phyloP scores from a whole-genome alignment of 495 filamentous ascomycete genomes.

The Peziza echinospora region DNA sequence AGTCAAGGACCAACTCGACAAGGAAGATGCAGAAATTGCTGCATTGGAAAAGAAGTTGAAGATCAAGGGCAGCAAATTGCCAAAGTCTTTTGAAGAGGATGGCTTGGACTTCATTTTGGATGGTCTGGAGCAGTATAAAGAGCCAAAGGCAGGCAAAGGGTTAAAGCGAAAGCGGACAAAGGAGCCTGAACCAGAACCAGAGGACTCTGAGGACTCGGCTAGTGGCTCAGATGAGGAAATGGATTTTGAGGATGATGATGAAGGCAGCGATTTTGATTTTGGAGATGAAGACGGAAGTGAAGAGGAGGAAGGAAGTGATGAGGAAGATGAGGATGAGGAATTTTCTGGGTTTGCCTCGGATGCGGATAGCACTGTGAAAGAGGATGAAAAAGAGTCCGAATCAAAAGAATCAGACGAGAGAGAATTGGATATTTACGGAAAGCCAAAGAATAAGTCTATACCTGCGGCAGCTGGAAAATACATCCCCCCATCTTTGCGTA shows the following conservation, averaged over 20 bases:
- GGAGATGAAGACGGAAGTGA: slow-evolving; percentile 25
- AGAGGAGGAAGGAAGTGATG: slow-evolving; percentile 10
- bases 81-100: slow-evolving; percentile 63
- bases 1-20: slow-evolving; percentile 39
- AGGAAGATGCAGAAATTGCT: slow-evolving; percentile 74
- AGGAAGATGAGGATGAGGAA: slow-evolving; percentile 6
- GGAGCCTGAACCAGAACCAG: neutral
- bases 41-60: slow-evolving; percentile 77
- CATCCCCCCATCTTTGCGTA: slow-evolving; percentile 66
- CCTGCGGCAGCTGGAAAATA: slow-evolving; percentile 35
- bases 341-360: slow-evolving; percentile 4
- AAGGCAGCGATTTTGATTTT: slow-evolving; percentile 17
- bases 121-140: slow-evolving; percentile 44
- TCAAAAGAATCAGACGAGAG: slow-evolving; percentile 23
- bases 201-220: slow-evolving; percentile 18
- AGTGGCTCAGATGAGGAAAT: slow-evolving; percentile 13
- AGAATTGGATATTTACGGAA: slow-evolving; percentile 27
- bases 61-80: slow-evolving; percentile 51
- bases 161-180: slow-evolving; percentile 27
- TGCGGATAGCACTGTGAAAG: slow-evolving; percentile 12
- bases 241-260: slow-evolving; percentile 20
- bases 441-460: slow-evolving; percentile 12
- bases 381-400: slow-evolving; percentile 17
- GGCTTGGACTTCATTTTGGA: slow-evolving; percentile 61
- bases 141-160: slow-evolving; percentile 41